Base-by-base conservation (phyloP, 1,139 yeast species). In the Zygosaccharomyces sapae region DNA sequence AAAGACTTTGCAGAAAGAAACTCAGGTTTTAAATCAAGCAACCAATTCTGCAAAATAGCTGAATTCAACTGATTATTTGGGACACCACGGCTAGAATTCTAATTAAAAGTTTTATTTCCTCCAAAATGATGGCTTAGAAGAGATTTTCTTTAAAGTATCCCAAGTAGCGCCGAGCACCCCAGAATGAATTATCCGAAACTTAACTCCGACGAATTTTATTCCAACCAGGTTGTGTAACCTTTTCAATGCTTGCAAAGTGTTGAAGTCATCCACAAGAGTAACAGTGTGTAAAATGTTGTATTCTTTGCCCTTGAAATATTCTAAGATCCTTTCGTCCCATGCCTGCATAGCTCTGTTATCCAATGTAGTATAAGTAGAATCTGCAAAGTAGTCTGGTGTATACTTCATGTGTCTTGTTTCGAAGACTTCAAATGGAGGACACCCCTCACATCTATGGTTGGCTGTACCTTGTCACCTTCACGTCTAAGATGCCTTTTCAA, bases 381-480 rank as follows among this genome's bases (percentile, higher is more conserved):
- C 66, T 1, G 61, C 54, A 48, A 62, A 63, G 43, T 58, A 62
- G 46, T 64, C 62, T 2, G 68, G 68, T 1, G 62, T 52, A 27
- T 60, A 59, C 35, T 60, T 62, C 6, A 47, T 44, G 43, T 64
- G 55, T 43, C 65, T 58, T 7, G 47, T 48, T 8, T 47, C 52
- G 7, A 53, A 9, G 70, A 62, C 43, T 55, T 62, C 20, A 56
- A 43, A 43, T 62, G 67, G 9, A 66, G 50, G 3, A 66, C 27
- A 12, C 57, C 61, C 47, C 70, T 57, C 1, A 63, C 56, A 35
- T 55, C 58, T 5, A 55, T 40, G 18, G 5, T 5, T 16, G 25
- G 33, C 38, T 40, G 19, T 16, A 33, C 41, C 38, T 38, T 27
- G 31, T 33, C 38, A 5, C 12, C 16, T 1, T 40, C 44, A n/a